Conservation (phyloP, 306 rosid species). For the Cicer arietinum region DNA sequence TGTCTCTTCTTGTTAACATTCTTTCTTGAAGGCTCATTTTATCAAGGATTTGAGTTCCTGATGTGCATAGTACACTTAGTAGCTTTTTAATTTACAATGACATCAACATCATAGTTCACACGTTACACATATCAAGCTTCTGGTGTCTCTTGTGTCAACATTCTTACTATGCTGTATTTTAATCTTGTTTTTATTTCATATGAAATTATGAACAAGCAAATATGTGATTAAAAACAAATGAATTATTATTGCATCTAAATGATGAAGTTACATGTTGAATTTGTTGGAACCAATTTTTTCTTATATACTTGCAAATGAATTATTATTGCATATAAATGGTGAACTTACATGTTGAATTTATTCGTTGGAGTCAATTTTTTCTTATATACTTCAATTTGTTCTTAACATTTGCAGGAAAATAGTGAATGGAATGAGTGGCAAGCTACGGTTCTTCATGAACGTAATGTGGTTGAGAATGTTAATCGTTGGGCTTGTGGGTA, state of each 20-base stretch:
- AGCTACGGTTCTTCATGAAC: conserved; percentile 78
- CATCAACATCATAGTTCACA: neutral
- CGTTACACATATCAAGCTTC: neutral
- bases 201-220: conserved; percentile 25
- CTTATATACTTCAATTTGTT: conserved; percentile 32
- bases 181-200: conserved; percentile 10
- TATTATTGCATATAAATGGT: conserved; percentile 8
- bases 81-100: conserved; percentile 28
- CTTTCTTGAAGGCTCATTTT: neutral
- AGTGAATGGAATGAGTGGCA: conserved; percentile 94
- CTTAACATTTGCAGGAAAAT: conserved; percentile 65
- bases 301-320: neutral
- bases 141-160: neutral
- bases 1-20: neutral
- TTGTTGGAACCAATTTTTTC: neutral
- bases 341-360: conserved; percentile 21
- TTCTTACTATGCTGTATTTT: conserved; percentile 1
- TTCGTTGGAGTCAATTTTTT: neutral
- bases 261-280: neutral
- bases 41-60: conserved; percentile 29
- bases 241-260: conserved; percentile 10
- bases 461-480: conserved; percentile 90
- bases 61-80: conserved; percentile 1
- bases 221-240: neutral
- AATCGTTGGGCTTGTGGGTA: conserved; percentile 98